Evolutionary conservation across 1,139 yeast genomes (phyloP), one percentile per base, ranked within the genome.

Genomic region (Debaryomyces singareniensis): DNA sequence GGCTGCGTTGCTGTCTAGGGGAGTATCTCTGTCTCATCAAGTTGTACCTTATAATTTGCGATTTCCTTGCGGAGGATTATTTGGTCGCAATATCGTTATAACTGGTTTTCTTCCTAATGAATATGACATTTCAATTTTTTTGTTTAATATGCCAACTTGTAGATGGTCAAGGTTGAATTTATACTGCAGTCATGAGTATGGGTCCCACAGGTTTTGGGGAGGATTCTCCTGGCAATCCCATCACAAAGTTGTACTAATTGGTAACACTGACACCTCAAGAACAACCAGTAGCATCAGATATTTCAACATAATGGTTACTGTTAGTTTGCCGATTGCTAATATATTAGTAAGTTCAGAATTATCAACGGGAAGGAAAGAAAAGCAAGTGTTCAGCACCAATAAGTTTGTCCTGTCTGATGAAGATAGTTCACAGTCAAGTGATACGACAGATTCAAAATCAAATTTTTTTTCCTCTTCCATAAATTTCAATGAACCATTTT

Each of bases 151-250:
- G 11, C 74, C 79, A 0, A 69, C 84, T 0, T 74, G 73, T 1
- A 71, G 70, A 42, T 80, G 89, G 87, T 71, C 80, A 1, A 58
- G 78, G 31, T 49, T 81, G 15, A 78, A 74, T 39, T 58, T 71
- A 2, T 64, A 63, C 33, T 78, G 85, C 47, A 63, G 68, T 32
- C 78, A 73, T 40, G 74, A 68, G 29, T 58, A 66, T 27, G 72
- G 73, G 13, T 64, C 71, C 5, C 83, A 79, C 44, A 55, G 81
- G 30, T 67, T 78, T 33, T 74, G 83, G 74, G 78, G 75, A 36
- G 76, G 83, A 0, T 77, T 71, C 53, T 75, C 76, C 1, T 81
- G 91, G 91, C 70, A 69, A 27, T 78, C 87, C 2, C 91, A 81
- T 52, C 89, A 80, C 46, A 76, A 75, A 45, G 77, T 79, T 2